phyloP scores from a whole-genome alignment of 176 grass and related monocot species.

The Ampelocalamus luodianensis region DNA sequence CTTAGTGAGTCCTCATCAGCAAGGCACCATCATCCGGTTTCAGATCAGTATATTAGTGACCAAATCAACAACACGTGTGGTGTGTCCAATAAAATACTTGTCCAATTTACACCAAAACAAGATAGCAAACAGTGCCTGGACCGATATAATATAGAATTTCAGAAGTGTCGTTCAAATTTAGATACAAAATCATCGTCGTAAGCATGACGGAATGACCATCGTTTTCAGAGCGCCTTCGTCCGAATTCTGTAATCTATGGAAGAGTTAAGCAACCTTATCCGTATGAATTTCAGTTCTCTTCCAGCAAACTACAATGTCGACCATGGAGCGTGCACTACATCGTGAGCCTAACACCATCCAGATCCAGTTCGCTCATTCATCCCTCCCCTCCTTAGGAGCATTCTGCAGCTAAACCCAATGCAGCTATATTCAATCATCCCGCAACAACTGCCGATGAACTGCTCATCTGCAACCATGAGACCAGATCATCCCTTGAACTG shows the following conservation, averaged over 20 bases:
- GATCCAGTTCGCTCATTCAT: background rate
- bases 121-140: background rate
- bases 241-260: background rate
- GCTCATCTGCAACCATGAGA: slow-evolving; percentile 61
- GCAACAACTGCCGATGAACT: slow-evolving; percentile 10
- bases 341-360: background rate
- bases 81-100: too few relatives aligned
- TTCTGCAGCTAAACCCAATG: background rate
- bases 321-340: background rate
- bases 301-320: background rate
- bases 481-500: slow-evolving; percentile 60
- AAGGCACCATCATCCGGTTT: too few relatives aligned
- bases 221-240: too few relatives aligned
- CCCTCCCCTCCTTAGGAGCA: background rate
- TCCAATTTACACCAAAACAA: background rate
- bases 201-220: background rate
- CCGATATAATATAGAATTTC: background rate
- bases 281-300: background rate
- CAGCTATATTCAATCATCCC: slow-evolving; percentile 1
- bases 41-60: too few relatives aligned
- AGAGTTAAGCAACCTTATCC: background rate
- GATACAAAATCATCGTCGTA: background rate
- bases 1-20: too few relatives aligned
- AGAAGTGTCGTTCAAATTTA: background rate
- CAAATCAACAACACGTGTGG: too few relatives aligned